Base-by-base conservation (phyloP, 306 rosid species). In the Lathyrus tuberosus region DNA sequence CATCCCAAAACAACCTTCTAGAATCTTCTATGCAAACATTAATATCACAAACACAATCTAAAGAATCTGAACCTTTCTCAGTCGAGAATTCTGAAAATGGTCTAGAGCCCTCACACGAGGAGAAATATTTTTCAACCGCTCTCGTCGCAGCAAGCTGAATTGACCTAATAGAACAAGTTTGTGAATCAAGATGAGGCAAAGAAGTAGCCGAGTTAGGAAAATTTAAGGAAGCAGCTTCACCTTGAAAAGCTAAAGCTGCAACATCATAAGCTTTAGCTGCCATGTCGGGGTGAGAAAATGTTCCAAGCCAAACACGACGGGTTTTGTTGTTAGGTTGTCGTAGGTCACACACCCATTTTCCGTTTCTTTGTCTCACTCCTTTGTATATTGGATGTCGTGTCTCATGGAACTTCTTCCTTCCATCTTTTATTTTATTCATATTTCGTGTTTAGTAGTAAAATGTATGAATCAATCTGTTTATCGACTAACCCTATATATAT, bases 311-410 rank as follows among this genome's bases (percentile, higher is more conserved):
- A 0, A 91, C 65, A 0, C 91, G 82, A 0, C 91, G 82, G 0
- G 86, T 71, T 60, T 82, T 86, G 52, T 61, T 80, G n/a, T 71
- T 71, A 0, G 93, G 91, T 28, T 82, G 80, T 48, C 96, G 67
- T 6, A 91, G 62, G 84, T 91, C 91, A 42, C 93, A 82, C 1
- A 91, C 93, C 97, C 97, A 91, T 52, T 86, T 91, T 1, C 96
- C 93, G 1, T 83, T 82, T 60, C 88, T 84, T 15, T 87, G 67
- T 62, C 96, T 74, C 1, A 88, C 96, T 0, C 97, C 96, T 69
- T 76, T 83, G 85, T 80, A 91, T 6, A 79, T 70, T 0, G 96
- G 97, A 69, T 91, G 96, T 0, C 96, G 80, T 1, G 96, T 91
- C 77, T 91, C 93, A 2, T 71, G 80, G 64, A 91, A 80, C 79